Conservation (phyloP, 768 basidiomycete species). For the Trametes cubensis region DNA sequence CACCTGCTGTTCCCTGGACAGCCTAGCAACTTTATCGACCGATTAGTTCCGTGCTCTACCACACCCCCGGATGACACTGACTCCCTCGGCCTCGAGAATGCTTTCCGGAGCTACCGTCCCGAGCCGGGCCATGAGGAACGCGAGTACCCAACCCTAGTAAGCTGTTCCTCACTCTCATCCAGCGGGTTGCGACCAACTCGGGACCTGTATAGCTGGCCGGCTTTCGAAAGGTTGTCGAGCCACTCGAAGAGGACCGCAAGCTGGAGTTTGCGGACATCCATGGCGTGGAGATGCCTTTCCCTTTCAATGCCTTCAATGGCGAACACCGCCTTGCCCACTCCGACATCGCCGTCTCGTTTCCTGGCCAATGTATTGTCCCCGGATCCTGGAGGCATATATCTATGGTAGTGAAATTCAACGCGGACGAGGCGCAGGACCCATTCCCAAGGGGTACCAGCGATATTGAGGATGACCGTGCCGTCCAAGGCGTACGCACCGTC, state of each 20-base stretch:
- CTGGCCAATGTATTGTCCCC: neutral
- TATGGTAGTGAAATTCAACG: constrained; percentile 7
- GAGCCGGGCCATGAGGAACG: neutral
- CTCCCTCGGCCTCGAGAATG: neutral
- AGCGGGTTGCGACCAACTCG: neutral
- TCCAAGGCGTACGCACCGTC: too few species aligned
- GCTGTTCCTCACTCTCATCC: neutral
- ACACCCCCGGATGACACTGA: neutral
- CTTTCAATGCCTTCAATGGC: constrained; percentile 1
- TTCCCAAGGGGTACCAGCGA: neutral
- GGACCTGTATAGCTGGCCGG: neutral
- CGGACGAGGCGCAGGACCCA: neutral
- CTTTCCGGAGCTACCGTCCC: neutral
- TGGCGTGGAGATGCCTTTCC: neutral
- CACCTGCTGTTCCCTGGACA: neutral
- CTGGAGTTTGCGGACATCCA: neutral
- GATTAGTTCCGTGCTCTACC: constrained; percentile 1
- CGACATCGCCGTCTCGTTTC: constrained; percentile 9
- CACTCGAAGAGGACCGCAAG: neutral
- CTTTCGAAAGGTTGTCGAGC: neutral
- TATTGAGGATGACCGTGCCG: neutral
- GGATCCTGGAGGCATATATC: constrained; percentile 1
- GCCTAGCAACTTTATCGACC: constrained; percentile 7
- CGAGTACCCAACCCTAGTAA: neutral
- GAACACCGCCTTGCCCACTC: neutral